Percentiles rank a stretch among this genome's conserved stretches.
Evolutionary conservation across 441 rosid genomes (phyloP).

Genomic region (Gossypium gossypioides): DNA sequence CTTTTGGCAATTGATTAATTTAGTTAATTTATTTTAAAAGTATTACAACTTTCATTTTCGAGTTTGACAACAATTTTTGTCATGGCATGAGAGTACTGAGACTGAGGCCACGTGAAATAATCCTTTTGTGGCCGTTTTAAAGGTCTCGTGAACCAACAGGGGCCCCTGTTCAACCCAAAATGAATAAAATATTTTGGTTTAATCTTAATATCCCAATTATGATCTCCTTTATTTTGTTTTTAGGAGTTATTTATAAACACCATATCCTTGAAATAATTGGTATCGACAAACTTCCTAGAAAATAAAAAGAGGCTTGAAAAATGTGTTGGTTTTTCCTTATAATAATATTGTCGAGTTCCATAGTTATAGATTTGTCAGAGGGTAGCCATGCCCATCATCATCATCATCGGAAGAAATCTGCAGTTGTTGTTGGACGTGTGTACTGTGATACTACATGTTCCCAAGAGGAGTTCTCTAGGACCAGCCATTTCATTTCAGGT

Average conservation of each 20-base stretch:
- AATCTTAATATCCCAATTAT: neutral
- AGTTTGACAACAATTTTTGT: neutral
- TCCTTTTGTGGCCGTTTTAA: neutral
- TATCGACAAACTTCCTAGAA: neutral
- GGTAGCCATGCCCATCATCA: conserved; percentile 17
- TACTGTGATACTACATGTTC: conserved; percentile 84
- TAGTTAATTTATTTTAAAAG: too few species aligned
- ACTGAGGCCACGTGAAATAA: neutral
- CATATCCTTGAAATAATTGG: neutral
- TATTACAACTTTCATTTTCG: neutral
- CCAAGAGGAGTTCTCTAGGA: conserved; percentile 40
- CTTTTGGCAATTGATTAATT: too few species aligned
- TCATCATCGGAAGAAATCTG: conserved; percentile 31
- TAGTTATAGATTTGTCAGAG: conserved; percentile 21
- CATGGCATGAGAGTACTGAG: neutral
- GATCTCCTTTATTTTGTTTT: neutral
- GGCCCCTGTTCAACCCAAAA: neutral
- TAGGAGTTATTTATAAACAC: neutral
- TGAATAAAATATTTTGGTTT: neutral
- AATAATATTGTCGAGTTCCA: conserved; percentile 8
- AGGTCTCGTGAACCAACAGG: neutral
- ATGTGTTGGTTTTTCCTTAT: neutral
- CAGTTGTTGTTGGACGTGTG: conserved; percentile 70
- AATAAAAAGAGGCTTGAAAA: neutral
- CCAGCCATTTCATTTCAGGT: conserved; percentile 71